A percentile compares a stretch with the other conserved stretches of the same genome.
Conservation (phyloP, 331 rosid species). For the Quercus tomentella region DNA sequence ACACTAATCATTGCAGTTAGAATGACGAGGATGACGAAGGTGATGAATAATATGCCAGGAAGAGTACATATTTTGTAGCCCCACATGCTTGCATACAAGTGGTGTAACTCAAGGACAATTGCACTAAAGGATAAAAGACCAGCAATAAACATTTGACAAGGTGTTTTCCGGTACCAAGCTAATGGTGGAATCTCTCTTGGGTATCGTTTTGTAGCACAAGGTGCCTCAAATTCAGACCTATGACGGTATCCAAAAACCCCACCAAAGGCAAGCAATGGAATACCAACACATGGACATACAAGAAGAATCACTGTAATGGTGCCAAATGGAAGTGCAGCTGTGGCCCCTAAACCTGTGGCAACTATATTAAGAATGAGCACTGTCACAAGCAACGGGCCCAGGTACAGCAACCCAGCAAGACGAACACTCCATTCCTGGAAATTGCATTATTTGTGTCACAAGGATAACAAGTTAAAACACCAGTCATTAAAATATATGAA, state of each 20-base stretch:
- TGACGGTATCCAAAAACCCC: conserved; percentile 63
- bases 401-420: conserved; percentile 64
- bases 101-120: conserved; percentile 59
- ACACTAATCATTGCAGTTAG: conserved; percentile 53
- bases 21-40: conserved; percentile 44
- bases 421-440: conserved; percentile 70
- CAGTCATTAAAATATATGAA: not conserved
- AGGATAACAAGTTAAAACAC: not conserved
- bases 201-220: conserved; percentile 50
- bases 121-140: conserved; percentile 75
- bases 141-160: conserved; percentile 73
- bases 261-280: conserved; percentile 83
- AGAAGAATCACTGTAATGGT: conserved; percentile 61
- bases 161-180: conserved; percentile 76
- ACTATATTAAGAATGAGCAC: conserved; percentile 57
- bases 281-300: conserved; percentile 38
- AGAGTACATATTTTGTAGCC: conserved; percentile 75
- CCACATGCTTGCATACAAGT: conserved; percentile 72
- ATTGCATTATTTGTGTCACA: conserved; percentile 16
- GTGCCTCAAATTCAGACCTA: conserved; percentile 60
- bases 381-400: conserved; percentile 63
- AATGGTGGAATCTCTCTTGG: conserved; percentile 67
- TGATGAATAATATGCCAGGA: conserved; percentile 53
- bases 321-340: conserved; percentile 72
- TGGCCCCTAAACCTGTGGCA: conserved; percentile 62